phyloP scores from a whole-genome alignment of 345 rosid genomes.

The Eucalyptus cloeziana region DNA sequence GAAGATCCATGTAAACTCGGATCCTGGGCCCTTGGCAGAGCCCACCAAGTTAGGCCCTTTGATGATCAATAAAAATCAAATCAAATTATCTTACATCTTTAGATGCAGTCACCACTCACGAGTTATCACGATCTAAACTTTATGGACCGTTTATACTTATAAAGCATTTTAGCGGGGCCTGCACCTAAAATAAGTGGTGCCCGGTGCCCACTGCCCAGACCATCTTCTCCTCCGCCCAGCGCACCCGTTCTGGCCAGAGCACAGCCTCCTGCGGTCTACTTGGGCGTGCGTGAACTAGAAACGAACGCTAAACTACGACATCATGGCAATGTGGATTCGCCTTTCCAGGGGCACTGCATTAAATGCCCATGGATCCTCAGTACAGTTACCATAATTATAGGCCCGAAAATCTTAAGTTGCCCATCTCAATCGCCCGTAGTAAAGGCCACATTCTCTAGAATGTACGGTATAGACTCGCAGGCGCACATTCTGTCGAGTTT shows the following conservation, averaged over 20 bases:
- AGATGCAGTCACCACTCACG: background rate
- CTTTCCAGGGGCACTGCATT: background rate
- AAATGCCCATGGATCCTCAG: background rate
- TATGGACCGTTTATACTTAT: rapidly evolving
- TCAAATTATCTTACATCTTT: background rate
- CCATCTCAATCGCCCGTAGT: background rate
- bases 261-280: background rate
- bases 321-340: background rate
- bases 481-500: background rate
- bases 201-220: background rate
- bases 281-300: background rate
- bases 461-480: background rate
- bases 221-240: background rate
- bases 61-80: no score
- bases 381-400: background rate
- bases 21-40: background rate
- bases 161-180: background rate
- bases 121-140: background rate
- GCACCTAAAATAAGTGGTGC: background rate
- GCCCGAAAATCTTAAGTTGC: background rate
- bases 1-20: background rate
- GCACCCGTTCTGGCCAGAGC: background rate
- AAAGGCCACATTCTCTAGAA: background rate
- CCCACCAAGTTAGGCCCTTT: background rate
- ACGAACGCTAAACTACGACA: background rate